Conservation (phyloP, 768 basidiomycete species). For the Inosperma sp. region DNA sequence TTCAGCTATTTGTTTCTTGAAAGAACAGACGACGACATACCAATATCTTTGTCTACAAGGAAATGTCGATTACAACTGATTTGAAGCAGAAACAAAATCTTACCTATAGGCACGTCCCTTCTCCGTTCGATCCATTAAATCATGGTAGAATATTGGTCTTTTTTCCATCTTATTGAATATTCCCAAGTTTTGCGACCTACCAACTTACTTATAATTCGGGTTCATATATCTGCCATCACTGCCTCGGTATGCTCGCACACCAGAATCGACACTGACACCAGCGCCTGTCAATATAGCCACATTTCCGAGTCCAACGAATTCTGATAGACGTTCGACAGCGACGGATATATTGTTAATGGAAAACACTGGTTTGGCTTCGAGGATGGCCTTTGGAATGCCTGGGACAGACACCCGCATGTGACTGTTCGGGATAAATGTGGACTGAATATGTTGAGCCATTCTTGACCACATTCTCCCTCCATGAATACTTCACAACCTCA, state of each 20-base stretch:
- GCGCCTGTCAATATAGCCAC: constrained; percentile 81
- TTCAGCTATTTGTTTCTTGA: constrained; percentile 10
- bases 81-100: constrained; percentile 12
- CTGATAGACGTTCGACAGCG: constrained; percentile 54
- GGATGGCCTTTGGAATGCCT: constrained; percentile 58
- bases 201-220: constrained; percentile 78
- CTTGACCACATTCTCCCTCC: constrained; percentile 9
- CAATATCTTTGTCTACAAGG: constrained; percentile 77
- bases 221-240: constrained; percentile 83
- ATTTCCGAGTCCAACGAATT: constrained; percentile 68
- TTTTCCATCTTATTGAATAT: too few relatives aligned
- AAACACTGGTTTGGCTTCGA: constrained; percentile 38
- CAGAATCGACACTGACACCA: constrained; percentile 92
- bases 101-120: constrained; percentile 72
- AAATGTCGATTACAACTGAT: neutral
- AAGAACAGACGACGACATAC: constrained; percentile 20
- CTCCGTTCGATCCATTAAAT: constrained; percentile 67
- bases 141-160: constrained; percentile 76
- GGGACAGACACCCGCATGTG: constrained; percentile 80
- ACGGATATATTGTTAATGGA: constrained; percentile 37
- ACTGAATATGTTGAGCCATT: constrained; percentile 8
- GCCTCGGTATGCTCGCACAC: constrained; percentile 92
- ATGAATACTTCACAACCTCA: constrained; percentile 31
- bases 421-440: constrained; percentile 27
- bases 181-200: too few relatives aligned